A percentile compares a stretch with the other conserved stretches of the same genome.
These are phyloP conservation scores for Lactarius deliciosus DNA, from an alignment of 768 basidiomycete species.

Conservation along the genomic window DNA sequence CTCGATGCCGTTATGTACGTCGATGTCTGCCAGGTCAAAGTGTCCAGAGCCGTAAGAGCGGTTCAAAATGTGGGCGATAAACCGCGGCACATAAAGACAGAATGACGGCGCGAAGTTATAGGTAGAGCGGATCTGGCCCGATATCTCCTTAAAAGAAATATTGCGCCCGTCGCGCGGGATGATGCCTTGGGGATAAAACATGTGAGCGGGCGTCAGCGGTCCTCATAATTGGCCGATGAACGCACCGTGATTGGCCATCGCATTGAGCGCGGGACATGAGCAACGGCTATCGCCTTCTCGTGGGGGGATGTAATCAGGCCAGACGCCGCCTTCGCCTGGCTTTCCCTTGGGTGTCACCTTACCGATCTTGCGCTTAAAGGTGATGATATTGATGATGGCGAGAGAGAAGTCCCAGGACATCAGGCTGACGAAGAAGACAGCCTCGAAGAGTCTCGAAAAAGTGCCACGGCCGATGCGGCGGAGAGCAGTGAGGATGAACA, in stretches of 20 bases:
- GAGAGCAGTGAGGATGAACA: constrained; percentile 20
- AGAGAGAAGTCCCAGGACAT: constrained; percentile 54
- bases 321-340: constrained; percentile 58
- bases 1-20: constrained; percentile 74
- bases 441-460: constrained; percentile 5
- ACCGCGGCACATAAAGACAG: constrained; percentile 63
- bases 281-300: constrained; percentile 65
- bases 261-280: constrained; percentile 75
- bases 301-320: constrained; percentile 66
- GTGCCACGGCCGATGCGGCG: constrained; percentile 25
- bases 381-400: constrained; percentile 51
- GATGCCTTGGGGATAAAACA: constrained; percentile 35
- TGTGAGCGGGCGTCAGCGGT: background rate
- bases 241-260: constrained; percentile 80
- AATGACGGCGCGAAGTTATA: constrained; percentile 74
- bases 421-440: constrained; percentile 31
- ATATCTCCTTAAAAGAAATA: constrained; percentile 58
- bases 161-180: constrained; percentile 65
- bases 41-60: constrained; percentile 55
- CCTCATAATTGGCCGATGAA: background rate
- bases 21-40: constrained; percentile 65
- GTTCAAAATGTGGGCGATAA: constrained; percentile 55
- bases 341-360: constrained; percentile 54
- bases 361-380: constrained; percentile 50
- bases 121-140: constrained; percentile 46